Conservation (phyloP, 148 eudicot species). For the Rhododendron molle region DNA sequence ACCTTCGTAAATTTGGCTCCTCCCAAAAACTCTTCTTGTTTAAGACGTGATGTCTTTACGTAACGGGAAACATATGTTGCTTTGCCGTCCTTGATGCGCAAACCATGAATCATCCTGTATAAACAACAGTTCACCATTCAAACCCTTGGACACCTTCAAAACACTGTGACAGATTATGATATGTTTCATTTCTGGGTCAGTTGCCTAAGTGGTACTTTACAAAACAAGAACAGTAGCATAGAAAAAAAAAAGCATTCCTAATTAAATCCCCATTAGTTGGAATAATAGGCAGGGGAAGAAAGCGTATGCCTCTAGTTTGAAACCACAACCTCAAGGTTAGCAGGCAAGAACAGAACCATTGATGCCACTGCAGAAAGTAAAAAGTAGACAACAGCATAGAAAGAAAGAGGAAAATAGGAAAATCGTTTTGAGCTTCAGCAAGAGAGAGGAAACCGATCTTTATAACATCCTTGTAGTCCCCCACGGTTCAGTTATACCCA, state of each 20-base stretch:
- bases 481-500: too few species aligned
- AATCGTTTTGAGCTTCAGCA: too few species aligned
- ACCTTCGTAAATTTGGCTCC: conserved; percentile 94
- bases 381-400: not conserved
- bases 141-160: not conserved
- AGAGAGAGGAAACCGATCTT: too few species aligned
- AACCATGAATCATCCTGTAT: conserved; percentile 83
- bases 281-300: not conserved
- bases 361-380: not conserved
- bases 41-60: conserved; percentile 74
- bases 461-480: too few species aligned
- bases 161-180: not conserved
- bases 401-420: too few species aligned
- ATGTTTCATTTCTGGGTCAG: not conserved
- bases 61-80: conserved; percentile 96
- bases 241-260: not conserved
- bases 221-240: not conserved
- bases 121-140: not conserved
- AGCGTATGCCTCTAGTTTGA: not conserved
- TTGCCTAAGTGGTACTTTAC: too few species aligned
- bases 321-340: not conserved
- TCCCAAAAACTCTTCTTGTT: conserved; percentile 82
- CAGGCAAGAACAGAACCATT: not conserved
- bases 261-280: not conserved
- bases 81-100: conserved; percentile 91